These are phyloP conservation scores for Diplocarpon rosae DNA, from an alignment of 2,329 filamentous ascomycete species.

Conservation along the genomic window DNA sequence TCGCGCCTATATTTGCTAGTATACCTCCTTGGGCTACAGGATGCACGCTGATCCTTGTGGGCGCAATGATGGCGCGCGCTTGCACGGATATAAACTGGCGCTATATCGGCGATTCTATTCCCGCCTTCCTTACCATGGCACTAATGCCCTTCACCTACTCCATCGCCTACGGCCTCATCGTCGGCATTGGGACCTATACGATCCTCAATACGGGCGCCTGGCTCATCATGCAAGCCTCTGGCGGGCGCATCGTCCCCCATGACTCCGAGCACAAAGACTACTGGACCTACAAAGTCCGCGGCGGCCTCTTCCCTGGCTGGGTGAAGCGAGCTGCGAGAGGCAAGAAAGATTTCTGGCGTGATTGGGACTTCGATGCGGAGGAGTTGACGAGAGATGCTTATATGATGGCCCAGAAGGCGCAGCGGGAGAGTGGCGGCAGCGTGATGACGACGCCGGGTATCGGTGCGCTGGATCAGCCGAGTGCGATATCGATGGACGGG, in stretches of 20 bases:
- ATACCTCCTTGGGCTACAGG: conserved; percentile 86
- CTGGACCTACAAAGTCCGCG: conserved; percentile 69
- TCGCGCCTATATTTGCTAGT: conserved; percentile 80
- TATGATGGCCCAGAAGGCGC: conserved; percentile 3
- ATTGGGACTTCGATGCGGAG: conserved; percentile 15
- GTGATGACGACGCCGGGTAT: conserved; percentile 2
- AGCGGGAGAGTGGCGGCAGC: conserved; percentile 8
- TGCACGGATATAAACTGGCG: conserved; percentile 81
- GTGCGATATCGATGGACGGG: conserved; percentile 1
- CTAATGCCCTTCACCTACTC: conserved; percentile 87
- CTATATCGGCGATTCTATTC: conserved; percentile 74
- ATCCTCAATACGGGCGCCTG: conserved; percentile 63
- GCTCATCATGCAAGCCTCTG: conserved; percentile 52
- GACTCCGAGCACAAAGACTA: conserved; percentile 68
- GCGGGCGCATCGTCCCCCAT: conserved; percentile 60
- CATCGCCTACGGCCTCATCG: conserved; percentile 78
- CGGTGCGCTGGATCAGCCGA: neutral
- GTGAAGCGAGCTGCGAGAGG: conserved; percentile 46
- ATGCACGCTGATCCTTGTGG: conserved; percentile 77
- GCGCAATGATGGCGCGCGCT: conserved; percentile 73
- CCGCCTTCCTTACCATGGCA: conserved; percentile 73
- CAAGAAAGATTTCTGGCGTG: conserved; percentile 20
- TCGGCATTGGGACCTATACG: conserved; percentile 64
- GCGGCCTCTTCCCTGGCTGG: conserved; percentile 69
- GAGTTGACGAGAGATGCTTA: conserved; percentile 11